Evolutionary conservation across 192 early-diverging fungal species (phyloP), one percentile per base, ranked within the genome.

Genomic region (Chytriomyces confervae): DNA sequence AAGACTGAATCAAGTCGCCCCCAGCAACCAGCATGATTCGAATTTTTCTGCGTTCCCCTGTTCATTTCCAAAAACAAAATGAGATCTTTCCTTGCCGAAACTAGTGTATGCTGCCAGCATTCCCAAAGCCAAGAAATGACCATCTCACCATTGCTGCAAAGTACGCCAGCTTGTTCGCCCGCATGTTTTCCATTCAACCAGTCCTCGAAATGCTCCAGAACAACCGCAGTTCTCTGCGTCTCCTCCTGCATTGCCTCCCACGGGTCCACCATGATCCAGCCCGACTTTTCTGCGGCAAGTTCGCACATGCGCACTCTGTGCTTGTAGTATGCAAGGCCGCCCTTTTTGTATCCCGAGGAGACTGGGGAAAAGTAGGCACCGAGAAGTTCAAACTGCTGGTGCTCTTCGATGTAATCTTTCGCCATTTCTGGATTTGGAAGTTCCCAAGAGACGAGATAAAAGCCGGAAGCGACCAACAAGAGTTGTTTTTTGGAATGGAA

Each of bases 341-440:
- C 91, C 79, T 99, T 98, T 69, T 91, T 89, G 79, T 99, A 99
- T 68, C 90, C 93, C 73, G 97, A 96, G 0, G 93, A 94, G 13
- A 99, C 97, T 1, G 98, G 98, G 6, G 95, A 97, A 83, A 95
- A 98, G 84, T 98, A 98, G 9, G 97, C 98, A 8, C 94, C 96
- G 68, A 98, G 80, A 66, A 98, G 84, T 82, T 98, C 95, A 80
- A 93, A 97, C 44, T 90, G 81, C 36, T 84, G 77, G 62, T 92
- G 86, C 73, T 93, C 89, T 27, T 69, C 69, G 77, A 98, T 86
- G 65, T 95, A 90, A 79, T 98, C 98, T n/a, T 88, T 87, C 2
- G 95, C 96, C 95, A 99, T 98, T 80, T 99, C 92, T 95, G 75
- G 43, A 51, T 61, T 6, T 49, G 8, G 49, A 16, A 18, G 24